A percentile compares a stretch with the other conserved stretches of the same genome.
Evolutionary conservation across 2,329 filamentous ascomycete species (phyloP).

Genomic region (Coniosporium tulheliwenetii): DNA sequence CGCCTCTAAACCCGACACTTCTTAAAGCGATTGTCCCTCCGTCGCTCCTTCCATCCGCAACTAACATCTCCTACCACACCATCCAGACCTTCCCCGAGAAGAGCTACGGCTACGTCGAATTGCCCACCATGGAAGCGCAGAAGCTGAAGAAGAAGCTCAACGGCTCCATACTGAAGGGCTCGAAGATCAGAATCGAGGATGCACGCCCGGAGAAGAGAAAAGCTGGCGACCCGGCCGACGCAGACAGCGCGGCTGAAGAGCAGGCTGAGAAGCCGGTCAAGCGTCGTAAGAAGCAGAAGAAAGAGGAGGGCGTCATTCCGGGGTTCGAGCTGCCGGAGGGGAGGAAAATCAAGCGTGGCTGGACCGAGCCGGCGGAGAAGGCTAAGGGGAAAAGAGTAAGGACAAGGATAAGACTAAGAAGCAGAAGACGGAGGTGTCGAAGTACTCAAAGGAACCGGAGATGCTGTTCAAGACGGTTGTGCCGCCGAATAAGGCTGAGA

Average conservation of each 20-base stretch:
- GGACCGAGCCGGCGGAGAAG: conserved; percentile 52
- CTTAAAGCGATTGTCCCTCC: conserved; percentile 57
- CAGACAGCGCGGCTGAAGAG: conserved; percentile 14
- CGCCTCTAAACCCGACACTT: conserved; percentile 64
- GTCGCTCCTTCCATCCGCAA: conserved; percentile 47
- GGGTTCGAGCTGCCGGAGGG: conserved; percentile 59
- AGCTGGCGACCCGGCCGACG: conserved; percentile 11
- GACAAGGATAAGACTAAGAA: conserved; percentile 21
- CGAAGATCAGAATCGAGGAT: conserved; percentile 71
- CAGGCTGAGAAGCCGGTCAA: conserved; percentile 23
- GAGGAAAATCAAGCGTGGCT: conserved; percentile 74
- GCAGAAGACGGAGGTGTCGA: conserved; percentile 45
- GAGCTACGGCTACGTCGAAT: conserved; percentile 76
- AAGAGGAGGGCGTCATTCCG: conserved; percentile 36
- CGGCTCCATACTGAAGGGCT: conserved; percentile 68
- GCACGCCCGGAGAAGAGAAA: conserved; percentile 50
- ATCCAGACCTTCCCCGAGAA: conserved; percentile 81
- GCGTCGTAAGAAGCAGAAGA: conserved; percentile 35
- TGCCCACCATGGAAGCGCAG: conserved; percentile 70
- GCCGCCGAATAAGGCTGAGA: conserved; percentile 37
- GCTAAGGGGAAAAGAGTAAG: conserved; percentile 24
- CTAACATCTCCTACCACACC: conserved; percentile 75
- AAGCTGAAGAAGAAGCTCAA: conserved; percentile 84
- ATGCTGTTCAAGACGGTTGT: conserved; percentile 73
- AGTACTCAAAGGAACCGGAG: conserved; percentile 67